Conservation (phyloP, 1,284 basidiomycete species). For the Ustilago sp. region DNA sequence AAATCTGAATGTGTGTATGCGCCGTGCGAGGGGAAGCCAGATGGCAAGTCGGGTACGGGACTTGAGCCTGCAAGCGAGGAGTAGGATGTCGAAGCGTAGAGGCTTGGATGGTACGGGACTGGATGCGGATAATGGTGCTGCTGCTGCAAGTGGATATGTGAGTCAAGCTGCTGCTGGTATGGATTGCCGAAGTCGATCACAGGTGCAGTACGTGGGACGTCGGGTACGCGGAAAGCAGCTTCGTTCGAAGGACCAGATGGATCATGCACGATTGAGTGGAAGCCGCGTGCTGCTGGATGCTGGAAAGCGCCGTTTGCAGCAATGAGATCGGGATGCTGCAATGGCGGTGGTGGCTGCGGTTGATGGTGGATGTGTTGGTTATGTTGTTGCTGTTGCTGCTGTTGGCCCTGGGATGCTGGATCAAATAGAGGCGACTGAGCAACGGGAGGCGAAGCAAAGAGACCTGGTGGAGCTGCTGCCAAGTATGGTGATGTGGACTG, state of each 20-base stretch:
- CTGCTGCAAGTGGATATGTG: slow-evolving; percentile 26
- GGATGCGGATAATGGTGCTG: slow-evolving; percentile 13
- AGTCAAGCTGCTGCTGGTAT: slow-evolving; percentile 33
- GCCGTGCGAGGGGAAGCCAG: slow-evolving; percentile 26
- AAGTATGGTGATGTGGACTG: slow-evolving; percentile 39
- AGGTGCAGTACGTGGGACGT: slow-evolving; percentile 23
- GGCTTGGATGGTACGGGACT: slow-evolving; percentile 18
- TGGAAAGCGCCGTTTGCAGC: slow-evolving; percentile 23
- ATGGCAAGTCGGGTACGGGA: slow-evolving; percentile 15
- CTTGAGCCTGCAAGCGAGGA: slow-evolving; percentile 23
- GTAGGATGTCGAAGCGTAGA: slow-evolving; percentile 41
- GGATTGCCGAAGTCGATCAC: slow-evolving; percentile 36
- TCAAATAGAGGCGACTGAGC: slow-evolving; percentile 22
- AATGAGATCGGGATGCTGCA: slow-evolving; percentile 16
- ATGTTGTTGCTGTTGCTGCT: slow-evolving; percentile 31
- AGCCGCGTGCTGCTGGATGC: slow-evolving; percentile 24
- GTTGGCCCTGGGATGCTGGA: slow-evolving; percentile 21
- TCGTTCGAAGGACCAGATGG: slow-evolving; percentile 21
- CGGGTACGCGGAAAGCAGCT: slow-evolving; percentile 30
- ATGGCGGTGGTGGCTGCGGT: slow-evolving; percentile 12
- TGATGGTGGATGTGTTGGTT: slow-evolving; percentile 31
- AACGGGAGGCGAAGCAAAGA: slow-evolving; percentile 25
- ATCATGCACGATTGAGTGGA: slow-evolving; percentile 21
- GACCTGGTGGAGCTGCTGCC: slow-evolving; percentile 29
- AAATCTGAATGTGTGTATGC: slow-evolving; percentile 29